A percentile compares a stretch with the other conserved stretches of the same genome.
phyloP scores from a whole-genome alignment of 495 filamentous ascomycete genomes.

The Hypoxylon fragiforme region DNA sequence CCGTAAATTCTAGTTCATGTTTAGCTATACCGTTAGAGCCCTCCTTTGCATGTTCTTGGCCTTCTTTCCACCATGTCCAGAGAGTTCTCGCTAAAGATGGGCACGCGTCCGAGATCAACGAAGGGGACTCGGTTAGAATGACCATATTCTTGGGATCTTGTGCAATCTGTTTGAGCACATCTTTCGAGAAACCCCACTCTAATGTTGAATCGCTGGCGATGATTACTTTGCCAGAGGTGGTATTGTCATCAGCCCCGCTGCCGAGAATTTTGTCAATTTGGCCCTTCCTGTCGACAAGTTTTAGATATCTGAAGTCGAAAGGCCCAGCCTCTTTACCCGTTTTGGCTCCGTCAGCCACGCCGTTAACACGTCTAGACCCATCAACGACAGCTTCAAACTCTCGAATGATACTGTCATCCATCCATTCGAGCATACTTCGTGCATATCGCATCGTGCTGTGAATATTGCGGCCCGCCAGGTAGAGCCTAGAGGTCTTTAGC shows the following conservation, averaged over 20 bases:
- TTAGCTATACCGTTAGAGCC: constrained; percentile 65
- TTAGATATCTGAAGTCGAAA: constrained; percentile 87
- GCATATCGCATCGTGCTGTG: constrained; percentile 83
- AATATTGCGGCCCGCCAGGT: constrained; percentile 79
- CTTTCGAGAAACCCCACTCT: constrained; percentile 93
- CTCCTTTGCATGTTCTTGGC: constrained; percentile 63
- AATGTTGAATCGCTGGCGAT: constrained; percentile 87
- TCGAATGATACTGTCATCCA: constrained; percentile 89
- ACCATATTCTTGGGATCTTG: constrained; percentile 77
- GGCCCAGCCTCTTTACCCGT: constrained; percentile 62
- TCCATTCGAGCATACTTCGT: constrained; percentile 97
- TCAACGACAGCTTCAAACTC: constrained; percentile 83
- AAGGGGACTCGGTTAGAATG: constrained; percentile 74
- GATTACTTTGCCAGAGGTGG: constrained; percentile 68
- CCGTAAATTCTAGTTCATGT: constrained; percentile 59
- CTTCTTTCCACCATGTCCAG: constrained; percentile 74
- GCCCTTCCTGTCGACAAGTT: constrained; percentile 74
- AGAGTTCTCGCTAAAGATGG: constrained; percentile 60
- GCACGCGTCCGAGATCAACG: constrained; percentile 37
- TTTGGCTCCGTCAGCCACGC: constrained; percentile 42
- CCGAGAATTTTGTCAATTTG: constrained; percentile 67
- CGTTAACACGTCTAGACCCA: constrained; percentile 49
- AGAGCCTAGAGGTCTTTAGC: constrained; percentile 71
- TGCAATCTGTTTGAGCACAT: constrained; percentile 75
- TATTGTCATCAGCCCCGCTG: constrained; percentile 40